Base-by-base conservation (phyloP, 106 monocot genomes). In the Phalaenopsis aphrodite region DNA sequence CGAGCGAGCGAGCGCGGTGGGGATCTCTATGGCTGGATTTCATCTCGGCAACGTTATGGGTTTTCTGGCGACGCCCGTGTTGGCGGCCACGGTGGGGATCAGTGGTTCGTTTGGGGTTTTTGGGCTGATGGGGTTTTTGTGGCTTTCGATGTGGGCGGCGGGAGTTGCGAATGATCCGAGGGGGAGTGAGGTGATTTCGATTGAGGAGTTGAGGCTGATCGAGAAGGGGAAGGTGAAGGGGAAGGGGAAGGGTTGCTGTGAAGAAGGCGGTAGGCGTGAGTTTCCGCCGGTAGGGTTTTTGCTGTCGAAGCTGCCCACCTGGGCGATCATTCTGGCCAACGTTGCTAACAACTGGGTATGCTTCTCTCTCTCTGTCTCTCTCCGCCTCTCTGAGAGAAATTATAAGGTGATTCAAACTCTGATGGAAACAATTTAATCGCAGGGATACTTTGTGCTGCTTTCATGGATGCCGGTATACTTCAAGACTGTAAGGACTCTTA, bases 401-500 rank as follows among this genome's bases (percentile, higher is more conserved):
- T 45, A 45, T 45, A 4, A 45, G 43, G 43, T 6, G 43, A 45
- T 45, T 45, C 6, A 45, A 45, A 45, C 6, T 9, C 11, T 11
- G 12, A 52, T 52, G 14, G 14, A 52, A 52, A 12, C 52, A 52
- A 52, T 14, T 30, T 30, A 12, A 1, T 75, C 85, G 58, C 82
- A 96, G 96, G 96, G 96, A 24, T 97, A 97, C 79, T 97, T 97
- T 79, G 96, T 97, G 36, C 88, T 97, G 16, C 90, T 97, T 8
- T 90, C 93, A 42, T 97, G 96, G 96, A 92, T 97, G 96, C 96
- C 96, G 0, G 90, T 97, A 9, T 97, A 94, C 76, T 97, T 97
- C 85, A 97, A 89, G 76, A 97, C 92, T 48, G 96, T 96, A 84
- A 86, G 96, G 64, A 77, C 5, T 11, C 2, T 43, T 42, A 9